Evolutionary conservation across 116 monocot species (phyloP).

Genomic region (Posidonia oceanica): DNA sequence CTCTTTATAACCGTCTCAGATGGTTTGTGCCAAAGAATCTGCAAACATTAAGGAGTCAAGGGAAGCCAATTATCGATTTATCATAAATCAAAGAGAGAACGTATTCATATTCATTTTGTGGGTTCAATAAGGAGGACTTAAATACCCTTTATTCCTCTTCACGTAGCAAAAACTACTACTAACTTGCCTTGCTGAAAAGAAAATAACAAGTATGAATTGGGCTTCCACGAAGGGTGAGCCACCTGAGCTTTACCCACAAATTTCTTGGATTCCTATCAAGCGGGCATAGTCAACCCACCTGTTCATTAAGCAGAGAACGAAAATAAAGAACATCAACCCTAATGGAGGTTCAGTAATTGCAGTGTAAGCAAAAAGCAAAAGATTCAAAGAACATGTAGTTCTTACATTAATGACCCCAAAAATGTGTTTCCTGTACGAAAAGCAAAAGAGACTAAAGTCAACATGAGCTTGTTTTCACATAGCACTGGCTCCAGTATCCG

Average conservation of each 20-base stretch:
- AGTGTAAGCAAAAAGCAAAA: not conserved
- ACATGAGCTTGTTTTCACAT: conserved; percentile 53
- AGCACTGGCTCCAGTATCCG: conserved; percentile 82
- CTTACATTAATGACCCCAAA: conserved; percentile 91
- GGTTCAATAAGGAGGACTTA: too few relatives aligned
- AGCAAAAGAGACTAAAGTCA: conserved; percentile 90
- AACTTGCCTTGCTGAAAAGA: not conserved
- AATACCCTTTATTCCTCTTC: not conserved
- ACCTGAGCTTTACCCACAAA: conserved; percentile 18
- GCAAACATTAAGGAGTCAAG: too few relatives aligned
- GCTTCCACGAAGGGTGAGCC: not conserved
- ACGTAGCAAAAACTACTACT: not conserved
- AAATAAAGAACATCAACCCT: not conserved
- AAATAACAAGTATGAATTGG: not conserved
- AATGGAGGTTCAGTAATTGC: too few relatives aligned
- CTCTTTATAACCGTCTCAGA: too few relatives aligned
- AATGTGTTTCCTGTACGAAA: conserved; percentile 97
- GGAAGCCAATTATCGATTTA: too few relatives aligned
- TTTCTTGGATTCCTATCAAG: conserved; percentile 69
- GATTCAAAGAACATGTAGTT: not conserved
- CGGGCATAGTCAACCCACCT: conserved; percentile 99
- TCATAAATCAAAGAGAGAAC: too few relatives aligned
- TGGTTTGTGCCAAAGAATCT: too few relatives aligned
- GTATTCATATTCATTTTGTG: too few relatives aligned
- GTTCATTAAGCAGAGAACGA: conserved; percentile 4